phyloP scores from a whole-genome alignment of 2,329 filamentous ascomycete genomes.

The Epichloe brachyelytri region DNA sequence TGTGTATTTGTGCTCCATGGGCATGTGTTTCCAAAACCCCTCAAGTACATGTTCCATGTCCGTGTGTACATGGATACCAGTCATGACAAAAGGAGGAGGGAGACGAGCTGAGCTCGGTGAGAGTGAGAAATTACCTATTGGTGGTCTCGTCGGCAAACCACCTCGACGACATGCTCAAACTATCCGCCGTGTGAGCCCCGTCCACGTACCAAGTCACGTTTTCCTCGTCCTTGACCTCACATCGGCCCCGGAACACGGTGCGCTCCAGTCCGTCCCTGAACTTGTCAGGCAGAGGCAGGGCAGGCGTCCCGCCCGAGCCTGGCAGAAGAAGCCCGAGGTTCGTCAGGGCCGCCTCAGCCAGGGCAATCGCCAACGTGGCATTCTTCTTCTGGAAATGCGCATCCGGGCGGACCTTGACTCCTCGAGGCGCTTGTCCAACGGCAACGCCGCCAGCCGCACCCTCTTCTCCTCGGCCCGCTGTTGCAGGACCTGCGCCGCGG shows the following conservation, averaged over 20 bases:
- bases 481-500: conserved; percentile 31
- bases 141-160: conserved; percentile 60
- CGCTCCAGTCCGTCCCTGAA: conserved; percentile 63
- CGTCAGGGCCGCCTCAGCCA: conserved; percentile 36
- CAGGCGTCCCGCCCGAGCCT: conserved; percentile 5
- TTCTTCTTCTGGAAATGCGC: conserved; percentile 48
- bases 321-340: conserved; percentile 28
- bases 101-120: background rate
- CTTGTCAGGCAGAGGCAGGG: conserved; percentile 38
- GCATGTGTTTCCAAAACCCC: too few relatives aligned
- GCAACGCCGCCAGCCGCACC: conserved; percentile 33
- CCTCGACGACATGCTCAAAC: conserved; percentile 63
- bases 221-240: conserved; percentile 45
- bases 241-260: conserved; percentile 69
- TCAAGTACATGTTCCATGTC: too few relatives aligned
- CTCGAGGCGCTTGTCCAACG: conserved; percentile 31
- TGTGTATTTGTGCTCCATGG: background rate
- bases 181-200: conserved; percentile 86
- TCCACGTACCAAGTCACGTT: conserved; percentile 74
- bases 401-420: conserved; percentile 36
- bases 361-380: conserved; percentile 36
- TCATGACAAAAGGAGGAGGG: background rate
- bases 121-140: conserved; percentile 13
- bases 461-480: conserved; percentile 39
- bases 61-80: background rate